phyloP scores from a whole-genome alignment of 306 rosid genomes.

The Cyamopsis tetragonoloba region DNA sequence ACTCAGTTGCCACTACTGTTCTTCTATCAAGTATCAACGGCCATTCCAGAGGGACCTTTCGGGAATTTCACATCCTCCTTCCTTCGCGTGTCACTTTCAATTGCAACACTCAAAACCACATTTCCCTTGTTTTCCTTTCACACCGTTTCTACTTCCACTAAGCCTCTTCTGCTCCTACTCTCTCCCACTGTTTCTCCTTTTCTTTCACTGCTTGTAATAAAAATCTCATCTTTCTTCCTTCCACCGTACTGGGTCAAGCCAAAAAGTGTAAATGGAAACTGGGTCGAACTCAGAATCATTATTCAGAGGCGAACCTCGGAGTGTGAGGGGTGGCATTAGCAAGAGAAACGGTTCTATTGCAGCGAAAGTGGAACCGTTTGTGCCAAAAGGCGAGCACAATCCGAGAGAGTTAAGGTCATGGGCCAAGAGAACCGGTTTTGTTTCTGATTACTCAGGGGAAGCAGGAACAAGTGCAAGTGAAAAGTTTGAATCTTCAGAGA shows the following conservation, averaged over 20 bases:
- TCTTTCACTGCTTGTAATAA: not conserved
- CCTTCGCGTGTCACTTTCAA: not conserved
- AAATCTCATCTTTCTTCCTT: constrained; percentile 13
- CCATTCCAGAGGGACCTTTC: constrained; percentile 26
- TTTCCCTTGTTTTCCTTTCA: constrained; percentile 12
- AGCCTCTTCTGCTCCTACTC: constrained; percentile 29
- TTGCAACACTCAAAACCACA: constrained; percentile 13
- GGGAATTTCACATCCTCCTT: constrained; percentile 28
- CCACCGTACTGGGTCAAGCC: not conserved
- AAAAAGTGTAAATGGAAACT: constrained; percentile 38
- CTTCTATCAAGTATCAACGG: constrained; percentile 41
- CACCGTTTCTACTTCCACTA: constrained; percentile 15
- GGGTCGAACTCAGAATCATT: constrained; percentile 40
- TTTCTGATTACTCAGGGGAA: constrained; percentile 76
- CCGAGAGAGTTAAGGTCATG: constrained; percentile 84
- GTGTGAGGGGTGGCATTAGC: constrained; percentile 26
- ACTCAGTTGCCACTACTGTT: not conserved
- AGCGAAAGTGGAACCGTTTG: constrained; percentile 55
- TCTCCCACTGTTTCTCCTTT: too few species aligned
- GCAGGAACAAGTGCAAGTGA: constrained; percentile 51
- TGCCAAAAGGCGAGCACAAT: constrained; percentile 56
- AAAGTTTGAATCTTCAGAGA: constrained; percentile 51
- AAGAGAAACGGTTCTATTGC: constrained; percentile 31
- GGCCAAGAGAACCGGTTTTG: constrained; percentile 96
- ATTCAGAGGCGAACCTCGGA: constrained; percentile 22